These are phyloP conservation scores for Alternaria infectoria DNA, from an alignment of 2,329 filamentous ascomycete species.

Conservation along the genomic window DNA sequence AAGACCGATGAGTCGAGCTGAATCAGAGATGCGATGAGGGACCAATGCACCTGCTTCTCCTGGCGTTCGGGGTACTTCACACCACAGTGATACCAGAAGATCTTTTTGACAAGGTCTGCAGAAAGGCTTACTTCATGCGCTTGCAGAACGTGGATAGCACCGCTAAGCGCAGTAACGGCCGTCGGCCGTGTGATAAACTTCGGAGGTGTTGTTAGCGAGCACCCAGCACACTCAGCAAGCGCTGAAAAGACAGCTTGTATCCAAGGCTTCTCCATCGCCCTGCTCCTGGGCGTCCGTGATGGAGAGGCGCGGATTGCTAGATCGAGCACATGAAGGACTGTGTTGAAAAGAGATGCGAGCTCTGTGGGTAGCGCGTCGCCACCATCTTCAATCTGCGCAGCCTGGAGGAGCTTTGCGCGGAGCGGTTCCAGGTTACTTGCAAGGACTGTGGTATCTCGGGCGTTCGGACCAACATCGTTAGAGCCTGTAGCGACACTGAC, in stretches of 20 bases:
- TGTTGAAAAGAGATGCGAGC: conserved; percentile 31
- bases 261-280: conserved; percentile 52
- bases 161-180: conserved; percentile 32
- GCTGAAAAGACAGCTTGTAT: conserved; percentile 50
- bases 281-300: conserved; percentile 49
- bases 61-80: conserved; percentile 30
- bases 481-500: conserved; percentile 6
- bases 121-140: conserved; percentile 34
- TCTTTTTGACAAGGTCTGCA: conserved; percentile 31
- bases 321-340: conserved; percentile 47
- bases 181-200: conserved; percentile 24
- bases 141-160: conserved; percentile 33
- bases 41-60: conserved; percentile 34
- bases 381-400: conserved; percentile 39
- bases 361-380: conserved; percentile 28
- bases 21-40: conserved; percentile 42
- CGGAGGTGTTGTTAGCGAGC: conserved; percentile 31
- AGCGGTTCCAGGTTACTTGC: conserved; percentile 32
- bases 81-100: conserved; percentile 47
- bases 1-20: conserved; percentile 43
- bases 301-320: conserved; percentile 51
- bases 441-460: conserved; percentile 22
- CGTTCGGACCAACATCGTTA: background rate
- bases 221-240: conserved; percentile 45
- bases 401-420: conserved; percentile 39